Percentiles rank a stretch among this genome's conserved stretches.
Evolutionary conservation across 2,329 filamentous ascomycete genomes (phyloP).

Genomic region (Cladosporium sp.): DNA sequence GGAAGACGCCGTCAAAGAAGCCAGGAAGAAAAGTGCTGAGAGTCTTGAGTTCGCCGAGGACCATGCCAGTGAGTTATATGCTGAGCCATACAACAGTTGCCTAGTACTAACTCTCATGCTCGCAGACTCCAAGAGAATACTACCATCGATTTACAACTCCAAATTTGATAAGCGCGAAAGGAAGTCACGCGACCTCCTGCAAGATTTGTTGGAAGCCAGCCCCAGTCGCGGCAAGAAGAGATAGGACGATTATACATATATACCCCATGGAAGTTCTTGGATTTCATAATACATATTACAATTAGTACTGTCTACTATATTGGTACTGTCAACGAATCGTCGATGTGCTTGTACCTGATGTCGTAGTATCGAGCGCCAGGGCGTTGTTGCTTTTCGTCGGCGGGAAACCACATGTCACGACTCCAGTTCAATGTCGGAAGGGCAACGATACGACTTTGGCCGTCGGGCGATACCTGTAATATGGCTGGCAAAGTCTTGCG

Average conservation of each 20-base stretch:
- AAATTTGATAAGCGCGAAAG: slow-evolving; percentile 57
- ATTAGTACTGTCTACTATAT: not conserved
- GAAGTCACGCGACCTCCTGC: slow-evolving; percentile 45
- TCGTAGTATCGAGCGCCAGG: slow-evolving; percentile 18
- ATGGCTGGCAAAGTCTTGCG: slow-evolving; percentile 41
- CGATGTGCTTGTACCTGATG: slow-evolving; percentile 16
- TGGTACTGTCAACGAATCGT: not conserved
- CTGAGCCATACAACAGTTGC: not conserved
- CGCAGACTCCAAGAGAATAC: slow-evolving; percentile 49
- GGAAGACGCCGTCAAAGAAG: slow-evolving; percentile 65
- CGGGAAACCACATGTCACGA: slow-evolving; percentile 9
- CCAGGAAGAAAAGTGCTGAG: slow-evolving; percentile 64
- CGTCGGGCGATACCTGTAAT: slow-evolving; percentile 11
- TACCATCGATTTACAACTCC: slow-evolving; percentile 61
- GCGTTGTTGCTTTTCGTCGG: not conserved
- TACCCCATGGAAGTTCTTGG: slow-evolving; percentile 3
- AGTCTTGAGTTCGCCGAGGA: slow-evolving; percentile 69
- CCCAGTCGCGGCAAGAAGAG: slow-evolving; percentile 25
- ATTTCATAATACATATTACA: not conserved
- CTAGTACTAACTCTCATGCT: not conserved
- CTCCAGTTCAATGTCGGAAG: slow-evolving; percentile 29
- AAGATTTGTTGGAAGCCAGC: slow-evolving; percentile 30
- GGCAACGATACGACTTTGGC: slow-evolving; percentile 23
- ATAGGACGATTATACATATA: slow-evolving; percentile 8
- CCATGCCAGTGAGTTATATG: slow-evolving; percentile 65